These are phyloP conservation scores for Metarhizium anisopliae DNA, from an alignment of 2,329 filamentous ascomycete species.

Conservation along the genomic window DNA sequence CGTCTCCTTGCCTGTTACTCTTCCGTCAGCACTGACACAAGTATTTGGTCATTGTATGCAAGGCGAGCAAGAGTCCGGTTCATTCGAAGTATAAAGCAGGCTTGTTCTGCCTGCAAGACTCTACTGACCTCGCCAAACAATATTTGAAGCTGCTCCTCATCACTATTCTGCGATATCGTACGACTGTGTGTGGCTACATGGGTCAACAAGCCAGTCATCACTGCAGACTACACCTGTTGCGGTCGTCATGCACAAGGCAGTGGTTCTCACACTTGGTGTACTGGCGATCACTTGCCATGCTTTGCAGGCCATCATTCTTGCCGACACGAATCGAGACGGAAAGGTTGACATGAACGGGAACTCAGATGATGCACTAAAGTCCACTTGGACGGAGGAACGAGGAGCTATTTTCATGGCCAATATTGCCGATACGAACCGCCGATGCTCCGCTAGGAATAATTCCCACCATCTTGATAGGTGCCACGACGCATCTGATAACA, in stretches of 20 bases:
- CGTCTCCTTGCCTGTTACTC: too few relatives aligned
- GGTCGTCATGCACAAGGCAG: background rate
- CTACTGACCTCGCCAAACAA: too few relatives aligned
- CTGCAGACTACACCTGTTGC: background rate
- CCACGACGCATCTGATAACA: conserved; percentile 26
- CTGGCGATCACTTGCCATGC: background rate
- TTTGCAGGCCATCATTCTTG: conserved; percentile 12
- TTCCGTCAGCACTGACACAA: too few relatives aligned
- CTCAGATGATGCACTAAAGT: conserved; percentile 16
- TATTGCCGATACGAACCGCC: conserved; percentile 22
- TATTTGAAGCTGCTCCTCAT: too few relatives aligned
- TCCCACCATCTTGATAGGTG: conserved; percentile 17
- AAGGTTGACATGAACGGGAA: conserved; percentile 15
- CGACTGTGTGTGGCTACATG: too few relatives aligned
- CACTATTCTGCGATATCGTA: too few relatives aligned
- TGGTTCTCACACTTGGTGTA: background rate
- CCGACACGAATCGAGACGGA: conserved; percentile 27
- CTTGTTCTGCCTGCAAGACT: too few relatives aligned
- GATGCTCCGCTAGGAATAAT: conserved; percentile 16
- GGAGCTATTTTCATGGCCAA: conserved; percentile 29
- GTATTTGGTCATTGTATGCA: too few relatives aligned
- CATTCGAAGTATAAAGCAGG: too few relatives aligned
- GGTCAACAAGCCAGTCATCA: too few relatives aligned
- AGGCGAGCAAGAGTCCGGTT: too few relatives aligned
- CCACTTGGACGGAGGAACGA: conserved; percentile 11